Percentiles rank a stretch among this genome's conserved stretches.
Conservation (phyloP, 1,284 basidiomycete genomes). For the Cryptococcus sp. region DNA sequence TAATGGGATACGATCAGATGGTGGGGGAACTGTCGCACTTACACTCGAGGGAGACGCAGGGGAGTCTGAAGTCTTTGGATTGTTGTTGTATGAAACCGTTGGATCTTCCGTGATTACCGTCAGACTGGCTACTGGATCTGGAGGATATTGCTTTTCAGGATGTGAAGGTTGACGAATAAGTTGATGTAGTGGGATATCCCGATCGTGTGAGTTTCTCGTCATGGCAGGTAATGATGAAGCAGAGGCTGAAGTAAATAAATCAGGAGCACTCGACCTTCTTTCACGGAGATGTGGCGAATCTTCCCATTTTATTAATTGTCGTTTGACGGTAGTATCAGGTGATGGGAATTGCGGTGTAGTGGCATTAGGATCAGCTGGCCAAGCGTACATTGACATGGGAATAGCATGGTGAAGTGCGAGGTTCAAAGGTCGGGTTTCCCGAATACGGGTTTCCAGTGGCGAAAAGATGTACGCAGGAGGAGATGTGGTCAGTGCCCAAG, state of each 20-base stretch:
- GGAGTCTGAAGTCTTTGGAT: neutral
- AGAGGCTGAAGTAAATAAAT: neutral
- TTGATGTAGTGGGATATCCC: neutral
- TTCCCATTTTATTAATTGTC: neutral
- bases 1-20: conserved; percentile 24
- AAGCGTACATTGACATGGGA: conserved; percentile 42
- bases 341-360: neutral
- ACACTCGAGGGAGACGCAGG: neutral
- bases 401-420: conserved; percentile 33
- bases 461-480: conserved; percentile 36
- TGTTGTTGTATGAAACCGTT: neutral
- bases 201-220: neutral
- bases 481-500: conserved; percentile 30
- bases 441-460: conserved; percentile 35
- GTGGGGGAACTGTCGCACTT: neutral
- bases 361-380: conserved; percentile 6
- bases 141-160: conserved; percentile 9
- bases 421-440: conserved; percentile 24
- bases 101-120: conserved; percentile 7
- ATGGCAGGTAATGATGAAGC: too few relatives aligned
- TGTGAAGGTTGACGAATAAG: neutral
- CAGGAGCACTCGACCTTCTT: neutral
- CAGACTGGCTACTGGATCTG: conserved; percentile 25
- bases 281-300: neutral
- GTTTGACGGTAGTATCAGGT: neutral